Base-by-base conservation (phyloP, 2,329 filamentous ascomycete species). In the Leptographium wingfieldii region DNA sequence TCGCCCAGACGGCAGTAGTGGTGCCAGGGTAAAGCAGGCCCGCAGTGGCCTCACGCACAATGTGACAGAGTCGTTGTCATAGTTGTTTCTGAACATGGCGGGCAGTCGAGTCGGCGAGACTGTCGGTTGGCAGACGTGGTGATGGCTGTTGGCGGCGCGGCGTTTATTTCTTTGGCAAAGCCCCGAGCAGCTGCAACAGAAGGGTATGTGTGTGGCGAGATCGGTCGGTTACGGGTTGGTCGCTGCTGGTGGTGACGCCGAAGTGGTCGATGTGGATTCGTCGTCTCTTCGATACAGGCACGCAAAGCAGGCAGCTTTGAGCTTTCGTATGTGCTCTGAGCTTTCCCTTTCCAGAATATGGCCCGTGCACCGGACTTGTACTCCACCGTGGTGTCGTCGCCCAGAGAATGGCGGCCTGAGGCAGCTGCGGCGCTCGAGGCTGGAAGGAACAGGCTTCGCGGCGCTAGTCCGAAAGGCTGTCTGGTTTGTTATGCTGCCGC, bases 41-140 rank as follows among this genome's bases (percentile, higher is more conserved):
- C 14, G 29, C 14, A 19, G 52, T 12, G 35, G 7, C 65, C 22
- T 22, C 71, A 76, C 86, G 77, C 82, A 96, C 91, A 97, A 99
- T 77, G 94, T 99, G 77, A 97, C 92, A 65, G 92, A 95, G 77
- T 99, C 94, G 85, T 99, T 99, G 80, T 99, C 94, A 82, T 99
- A 99, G 78, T 97, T 97, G 82, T 99, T 99, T 77, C 94, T 85
- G 80, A 99, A 99, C 94, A 99, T 97, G 71, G 71, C 85, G 81
- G 40, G 38, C 27, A 22, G 38, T 56, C 22, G n/a, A 12, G 48
- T 43, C 38, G 38, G 38, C 16, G 40, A 35, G 53, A 55, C 29
- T 1, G 22, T 22, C 22, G 22, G 22, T 22, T 1, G 40, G 22
- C 19, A 22, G n/a, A 22, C 31, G 14, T 14, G 22, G 35, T 14